Conservation (phyloP, 2,329 filamentous ascomycete species). For the Tolypocladium amazonense region DNA sequence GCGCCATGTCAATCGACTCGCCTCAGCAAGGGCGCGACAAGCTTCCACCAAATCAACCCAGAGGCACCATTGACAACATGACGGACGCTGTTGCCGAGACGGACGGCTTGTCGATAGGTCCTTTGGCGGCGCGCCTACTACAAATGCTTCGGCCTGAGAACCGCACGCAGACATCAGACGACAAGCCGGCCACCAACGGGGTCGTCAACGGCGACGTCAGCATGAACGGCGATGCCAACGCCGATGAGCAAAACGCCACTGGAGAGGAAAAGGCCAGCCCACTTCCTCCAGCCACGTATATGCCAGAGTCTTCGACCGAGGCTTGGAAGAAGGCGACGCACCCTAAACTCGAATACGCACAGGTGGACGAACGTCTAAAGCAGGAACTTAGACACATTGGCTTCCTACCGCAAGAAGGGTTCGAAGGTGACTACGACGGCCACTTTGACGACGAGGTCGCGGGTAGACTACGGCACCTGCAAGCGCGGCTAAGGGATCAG, state of each 20-base stretch:
- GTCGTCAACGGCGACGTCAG: slow-evolving; percentile 42
- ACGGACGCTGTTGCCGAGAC: slow-evolving; percentile 79
- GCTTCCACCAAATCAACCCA: slow-evolving; percentile 67
- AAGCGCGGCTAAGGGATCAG: slow-evolving; percentile 71
- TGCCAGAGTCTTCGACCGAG: slow-evolving; percentile 66
- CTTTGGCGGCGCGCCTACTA: slow-evolving; percentile 71
- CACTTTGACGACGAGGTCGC: slow-evolving; percentile 93
- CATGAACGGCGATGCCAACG: slow-evolving; percentile 37
- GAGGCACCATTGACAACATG: slow-evolving; percentile 78
- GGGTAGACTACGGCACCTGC: slow-evolving; percentile 75
- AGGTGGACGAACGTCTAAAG: slow-evolving; percentile 83
- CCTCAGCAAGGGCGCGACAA: slow-evolving; percentile 51
- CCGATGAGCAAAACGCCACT: slow-evolving; percentile 20
- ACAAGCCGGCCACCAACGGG: slow-evolving; percentile 43
- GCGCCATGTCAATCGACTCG: slow-evolving; percentile 62
- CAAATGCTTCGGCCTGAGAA: slow-evolving; percentile 72
- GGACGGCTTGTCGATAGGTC: slow-evolving; percentile 80
- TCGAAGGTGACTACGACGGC: slow-evolving; percentile 69
- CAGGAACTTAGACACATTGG: slow-evolving; percentile 87
- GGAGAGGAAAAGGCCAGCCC: slow-evolving; percentile 25
- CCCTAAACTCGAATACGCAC: slow-evolving; percentile 69
- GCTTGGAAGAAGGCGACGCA: slow-evolving; percentile 70
- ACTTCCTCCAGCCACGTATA: slow-evolving; percentile 61
- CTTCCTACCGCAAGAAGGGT: slow-evolving; percentile 59
- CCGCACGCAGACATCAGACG: slow-evolving; percentile 44